Evolutionary conservation across 768 basidiomycete species (phyloP).

Genomic region (Xerocomellus intermedius): DNA sequence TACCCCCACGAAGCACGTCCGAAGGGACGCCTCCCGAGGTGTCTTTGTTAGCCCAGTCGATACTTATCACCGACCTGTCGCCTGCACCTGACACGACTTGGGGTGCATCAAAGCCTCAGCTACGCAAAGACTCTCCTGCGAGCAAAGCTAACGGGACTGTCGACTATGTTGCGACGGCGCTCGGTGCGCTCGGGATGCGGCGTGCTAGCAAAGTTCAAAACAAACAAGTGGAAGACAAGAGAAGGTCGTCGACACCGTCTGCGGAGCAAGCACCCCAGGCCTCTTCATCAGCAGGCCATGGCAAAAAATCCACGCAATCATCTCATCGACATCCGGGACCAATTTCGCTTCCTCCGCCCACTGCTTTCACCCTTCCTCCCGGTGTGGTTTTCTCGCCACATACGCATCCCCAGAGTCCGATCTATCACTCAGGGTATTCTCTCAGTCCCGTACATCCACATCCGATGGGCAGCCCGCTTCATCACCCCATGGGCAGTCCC

Average conservation of each 20-base stretch:
- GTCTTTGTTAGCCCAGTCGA: constrained; percentile 14
- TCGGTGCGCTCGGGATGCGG: constrained; percentile 31
- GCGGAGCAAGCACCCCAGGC: constrained; percentile 18
- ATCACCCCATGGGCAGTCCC: constrained; percentile 37
- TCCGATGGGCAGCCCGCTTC: constrained; percentile 36
- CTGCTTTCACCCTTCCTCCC: constrained; percentile 42
- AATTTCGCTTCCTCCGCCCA: constrained; percentile 65
- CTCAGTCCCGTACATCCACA: constrained; percentile 29
- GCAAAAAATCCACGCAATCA: constrained; percentile 19
- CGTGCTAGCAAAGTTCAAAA: constrained; percentile 27
- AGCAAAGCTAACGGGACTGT: constrained; percentile 18
- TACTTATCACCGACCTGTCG: constrained; percentile 10
- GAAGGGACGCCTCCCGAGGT: constrained; percentile 5
- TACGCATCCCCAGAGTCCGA: constrained; percentile 37
- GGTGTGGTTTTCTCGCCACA: constrained; percentile 34
- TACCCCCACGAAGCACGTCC: constrained; percentile 5
- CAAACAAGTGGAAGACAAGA: constrained; percentile 26
- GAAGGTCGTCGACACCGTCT: constrained; percentile 4
- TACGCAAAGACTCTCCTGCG: constrained; percentile 8
- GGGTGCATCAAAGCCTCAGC: constrained; percentile 15
- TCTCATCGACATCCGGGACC: constrained; percentile 63
- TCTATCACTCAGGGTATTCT: constrained; percentile 38
- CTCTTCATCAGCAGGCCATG: constrained; percentile 4
- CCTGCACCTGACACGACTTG: constrained; percentile 12
- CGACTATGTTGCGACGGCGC: constrained; percentile 18